Percentiles rank a stretch among this genome's conserved stretches.
These are phyloP conservation scores for Coemansia sp. DNA, from an alignment of 192 early-diverging fungal genomes.

Conservation along the genomic window DNA sequence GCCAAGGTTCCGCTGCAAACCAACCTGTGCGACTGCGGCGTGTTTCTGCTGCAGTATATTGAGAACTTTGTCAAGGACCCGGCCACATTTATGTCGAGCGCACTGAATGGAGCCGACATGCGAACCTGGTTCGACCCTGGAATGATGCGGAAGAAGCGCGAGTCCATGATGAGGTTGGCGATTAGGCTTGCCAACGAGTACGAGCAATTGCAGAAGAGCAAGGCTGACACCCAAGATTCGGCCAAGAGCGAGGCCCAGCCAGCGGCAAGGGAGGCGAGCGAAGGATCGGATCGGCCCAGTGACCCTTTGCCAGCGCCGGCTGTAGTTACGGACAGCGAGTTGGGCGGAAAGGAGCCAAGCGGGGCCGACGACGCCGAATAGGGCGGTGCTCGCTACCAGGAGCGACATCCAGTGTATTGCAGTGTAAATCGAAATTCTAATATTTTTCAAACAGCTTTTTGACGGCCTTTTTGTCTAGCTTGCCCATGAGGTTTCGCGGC, in stretches of 20 bases:
- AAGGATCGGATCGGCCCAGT: not conserved
- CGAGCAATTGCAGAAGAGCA: not conserved
- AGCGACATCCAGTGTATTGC: not conserved
- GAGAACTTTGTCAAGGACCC: conserved; percentile 66
- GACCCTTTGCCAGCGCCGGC: not conserved
- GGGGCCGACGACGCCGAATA: not conserved
- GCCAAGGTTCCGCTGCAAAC: conserved; percentile 72
- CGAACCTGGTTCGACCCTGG: conserved; percentile 33
- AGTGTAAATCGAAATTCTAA: not conserved
- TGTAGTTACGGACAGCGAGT: not conserved
- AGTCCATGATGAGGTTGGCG: conserved; percentile 23
- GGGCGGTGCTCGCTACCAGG: not conserved
- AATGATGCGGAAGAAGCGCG: conserved; percentile 36
- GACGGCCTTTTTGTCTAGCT: conserved; percentile 82
- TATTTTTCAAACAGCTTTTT: conserved; percentile 48
- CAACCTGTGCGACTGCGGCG: conserved; percentile 87
- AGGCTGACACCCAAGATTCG: not conserved
- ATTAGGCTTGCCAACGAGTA: conserved; percentile 21
- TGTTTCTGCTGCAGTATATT: conserved; percentile 79
- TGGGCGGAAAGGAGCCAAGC: not conserved
- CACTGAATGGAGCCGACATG: conserved; percentile 25
- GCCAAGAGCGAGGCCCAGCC: not conserved
- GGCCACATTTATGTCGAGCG: conserved; percentile 16
- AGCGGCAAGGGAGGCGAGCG: not conserved
- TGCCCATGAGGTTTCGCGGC: conserved; percentile 86